Evolutionary conservation across 2,329 filamentous ascomycete species (phyloP), one percentile per base, ranked within the genome.

Genomic region (Diaporthe vaccinii): DNA sequence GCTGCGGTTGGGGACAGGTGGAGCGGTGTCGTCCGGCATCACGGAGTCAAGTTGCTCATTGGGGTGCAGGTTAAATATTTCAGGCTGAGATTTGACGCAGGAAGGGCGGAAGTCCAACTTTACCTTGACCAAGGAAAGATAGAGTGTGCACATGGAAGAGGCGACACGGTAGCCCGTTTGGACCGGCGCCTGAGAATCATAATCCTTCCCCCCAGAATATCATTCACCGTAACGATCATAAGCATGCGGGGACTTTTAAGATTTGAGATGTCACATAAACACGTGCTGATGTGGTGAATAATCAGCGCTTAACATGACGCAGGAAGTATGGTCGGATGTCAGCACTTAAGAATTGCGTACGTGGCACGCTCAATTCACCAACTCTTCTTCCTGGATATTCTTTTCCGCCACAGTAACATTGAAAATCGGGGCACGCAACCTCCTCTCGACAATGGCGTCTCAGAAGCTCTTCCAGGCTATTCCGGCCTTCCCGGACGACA

Each of bases 401-500:
- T 17, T 22, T 59, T 22, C 6, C 25, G n/a, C 3, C 28, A 36
- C 14, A 25, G 22, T 2, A 4, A 3, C 12, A 12, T 36, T 15
- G 14, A 36, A 0, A 22, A 9, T 20, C 46, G 36, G 10, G 3
- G 2, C 2, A 9, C 1, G 15, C 20, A 9, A 25, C 3, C 1
- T 41, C 5, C 1, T 6, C n/a, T 4, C 34, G 55, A n/a, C 28
- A 22, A 73, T 68, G 59, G 59, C 49, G 49, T 77, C 74, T 10
- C 70, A 74, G 17, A 74, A 73, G 62, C 57, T 75, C 14, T 77
- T 78, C 49, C 25, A 68, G 65, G 67, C 58, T 20, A 73, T 77
- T 4, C 76, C 76, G 9, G 61, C 75, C 34, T 78, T 79, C 46
- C 77, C 77, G n/a, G 72, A 78, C n/a, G 75, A 78, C 74, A 59